A percentile compares a stretch with the other conserved stretches of the same genome.
Conservation (phyloP, 1,284 basidiomycete species). For the Mycocalia duriaeana region DNA sequence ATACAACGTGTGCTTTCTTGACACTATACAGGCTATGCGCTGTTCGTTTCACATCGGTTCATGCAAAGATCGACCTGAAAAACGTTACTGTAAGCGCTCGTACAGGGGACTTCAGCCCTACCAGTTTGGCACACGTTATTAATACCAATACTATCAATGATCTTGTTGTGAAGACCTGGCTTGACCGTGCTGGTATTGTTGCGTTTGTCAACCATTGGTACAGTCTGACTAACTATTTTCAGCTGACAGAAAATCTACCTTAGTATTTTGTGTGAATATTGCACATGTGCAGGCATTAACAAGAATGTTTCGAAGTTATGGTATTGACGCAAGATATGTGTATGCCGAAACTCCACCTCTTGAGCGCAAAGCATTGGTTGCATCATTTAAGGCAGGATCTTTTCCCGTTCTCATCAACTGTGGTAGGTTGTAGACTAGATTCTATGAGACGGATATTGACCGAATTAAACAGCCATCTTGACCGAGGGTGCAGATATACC, state of each 20-base stretch:
- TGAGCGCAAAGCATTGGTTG: conserved; percentile 65
- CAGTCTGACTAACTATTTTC: conserved; percentile 7
- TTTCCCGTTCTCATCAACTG: conserved; percentile 93
- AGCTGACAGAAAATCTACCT: conserved; percentile 75
- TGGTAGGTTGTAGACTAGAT: conserved; percentile 40
- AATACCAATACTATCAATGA: conserved; percentile 76
- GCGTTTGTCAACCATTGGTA: no score
- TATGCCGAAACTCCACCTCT: conserved; percentile 65
- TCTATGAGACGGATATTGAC: background rate
- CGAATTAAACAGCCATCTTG: conserved; percentile 60
- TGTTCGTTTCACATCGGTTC: conserved; percentile 79
- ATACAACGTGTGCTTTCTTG: conserved; percentile 5
- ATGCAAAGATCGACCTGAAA: conserved; percentile 67
- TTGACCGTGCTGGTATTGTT: conserved; percentile 76
- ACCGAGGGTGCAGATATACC: conserved; percentile 91
- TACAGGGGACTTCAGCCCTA: conserved; percentile 78
- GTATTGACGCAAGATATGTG: conserved; percentile 84
- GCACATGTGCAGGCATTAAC: conserved; percentile 81
- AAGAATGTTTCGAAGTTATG: conserved; percentile 65
- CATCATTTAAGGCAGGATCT: conserved; percentile 63
- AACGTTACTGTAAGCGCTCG: conserved; percentile 59
- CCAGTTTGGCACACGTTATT: conserved; percentile 72
- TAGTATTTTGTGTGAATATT: conserved; percentile 89
- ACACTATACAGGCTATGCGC: conserved; percentile 68
- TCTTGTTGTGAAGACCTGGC: conserved; percentile 76